Conservation (phyloP, 1,139 yeast species). For the Yamadazyma triangularis region DNA sequence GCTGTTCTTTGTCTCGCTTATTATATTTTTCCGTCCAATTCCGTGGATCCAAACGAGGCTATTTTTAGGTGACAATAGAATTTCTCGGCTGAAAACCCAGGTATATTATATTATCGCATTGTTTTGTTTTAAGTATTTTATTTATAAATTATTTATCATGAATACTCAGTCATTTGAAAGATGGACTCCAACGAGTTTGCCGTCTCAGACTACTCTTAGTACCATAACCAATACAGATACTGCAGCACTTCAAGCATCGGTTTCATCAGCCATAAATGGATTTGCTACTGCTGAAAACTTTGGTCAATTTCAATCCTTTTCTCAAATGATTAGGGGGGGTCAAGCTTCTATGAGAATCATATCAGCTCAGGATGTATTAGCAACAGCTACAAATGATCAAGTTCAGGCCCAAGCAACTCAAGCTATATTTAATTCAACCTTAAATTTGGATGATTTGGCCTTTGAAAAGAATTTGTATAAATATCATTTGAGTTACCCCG, state of each 20-base stretch:
- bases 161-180: neutral
- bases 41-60: too few relatives aligned
- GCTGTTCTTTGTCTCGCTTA: too few relatives aligned
- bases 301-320: constrained; percentile 12
- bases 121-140: too few relatives aligned
- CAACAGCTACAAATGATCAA: constrained; percentile 31
- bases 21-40: too few relatives aligned
- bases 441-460: constrained; percentile 25
- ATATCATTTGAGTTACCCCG: constrained; percentile 19
- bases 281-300: constrained; percentile 10
- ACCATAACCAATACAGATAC: neutral
- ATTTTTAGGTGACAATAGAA: too few relatives aligned
- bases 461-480: constrained; percentile 24
- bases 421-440: constrained; percentile 25
- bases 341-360: constrained; percentile 33
- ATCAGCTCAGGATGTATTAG: constrained; percentile 27
- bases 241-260: neutral
- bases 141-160: too few relatives aligned
- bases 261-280: constrained; percentile 12
- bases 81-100: too few relatives aligned
- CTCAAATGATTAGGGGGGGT: constrained; percentile 29
- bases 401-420: constrained; percentile 26
- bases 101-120: too few relatives aligned
- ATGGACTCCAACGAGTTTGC: neutral
- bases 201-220: neutral